A percentile compares a stretch with the other conserved stretches of the same genome.
These are phyloP conservation scores for Rhizophora mangle DNA, from an alignment of 345 rosid species.

Conservation along the genomic window DNA sequence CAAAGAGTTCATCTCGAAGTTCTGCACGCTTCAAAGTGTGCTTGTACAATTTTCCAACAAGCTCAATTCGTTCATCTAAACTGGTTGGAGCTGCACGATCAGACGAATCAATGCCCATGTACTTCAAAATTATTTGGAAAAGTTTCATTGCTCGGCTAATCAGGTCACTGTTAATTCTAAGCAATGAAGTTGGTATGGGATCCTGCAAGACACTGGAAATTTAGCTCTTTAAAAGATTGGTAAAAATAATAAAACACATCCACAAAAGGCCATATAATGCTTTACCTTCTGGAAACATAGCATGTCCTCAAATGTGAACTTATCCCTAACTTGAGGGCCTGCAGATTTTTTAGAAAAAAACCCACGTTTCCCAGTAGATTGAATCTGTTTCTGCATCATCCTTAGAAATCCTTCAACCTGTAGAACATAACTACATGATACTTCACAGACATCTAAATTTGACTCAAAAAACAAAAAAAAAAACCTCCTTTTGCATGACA, in stretches of 20 bases:
- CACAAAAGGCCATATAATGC: neutral
- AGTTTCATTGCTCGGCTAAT: conserved; percentile 80
- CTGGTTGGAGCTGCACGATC: conserved; percentile 66
- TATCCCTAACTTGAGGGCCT: conserved; percentile 71
- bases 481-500: too few species aligned
- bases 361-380: conserved; percentile 82
- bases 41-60: conserved; percentile 80
- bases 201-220: conserved; percentile 48
- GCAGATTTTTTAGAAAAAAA: conserved; percentile 77
- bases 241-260: neutral
- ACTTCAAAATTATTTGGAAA: conserved; percentile 82
- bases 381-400: conserved; percentile 94
- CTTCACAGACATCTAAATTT: conserved; percentile 7
- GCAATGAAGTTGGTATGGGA: conserved; percentile 90
- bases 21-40: conserved; percentile 86
- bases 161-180: conserved; percentile 75
- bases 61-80: conserved; percentile 82
- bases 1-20: conserved; percentile 95
- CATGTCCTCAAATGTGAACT: conserved; percentile 95
- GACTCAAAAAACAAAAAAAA: too few species aligned
- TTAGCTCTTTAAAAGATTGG: conserved; percentile 13
- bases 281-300: conserved; percentile 89
- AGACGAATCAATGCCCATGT: conserved; percentile 88
- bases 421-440: conserved; percentile 5
- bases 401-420: conserved; percentile 87